Evolutionary conservation across 805 yeast species (phyloP).

Genomic region (Candida yuanshanica): DNA sequence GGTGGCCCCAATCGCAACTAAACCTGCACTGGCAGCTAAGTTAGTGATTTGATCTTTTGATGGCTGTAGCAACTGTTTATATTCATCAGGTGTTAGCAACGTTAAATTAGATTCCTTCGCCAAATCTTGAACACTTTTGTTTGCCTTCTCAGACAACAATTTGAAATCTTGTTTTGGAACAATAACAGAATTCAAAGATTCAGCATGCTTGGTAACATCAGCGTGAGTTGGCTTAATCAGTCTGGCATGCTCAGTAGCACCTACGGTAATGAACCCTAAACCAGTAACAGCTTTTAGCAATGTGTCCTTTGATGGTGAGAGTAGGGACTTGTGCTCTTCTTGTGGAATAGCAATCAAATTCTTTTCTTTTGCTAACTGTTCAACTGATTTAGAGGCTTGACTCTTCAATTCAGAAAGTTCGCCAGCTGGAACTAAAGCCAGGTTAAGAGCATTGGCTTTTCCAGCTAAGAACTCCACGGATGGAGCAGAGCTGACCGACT

Average conservation of each 20-base stretch:
- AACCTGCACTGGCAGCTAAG: slow-evolving; percentile 5
- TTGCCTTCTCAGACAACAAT: not conserved
- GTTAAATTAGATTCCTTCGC: slow-evolving; percentile 8
- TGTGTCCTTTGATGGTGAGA: slow-evolving; percentile 12
- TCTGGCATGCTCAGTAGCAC: slow-evolving; percentile 5
- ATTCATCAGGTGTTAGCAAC: slow-evolving; percentile 1
- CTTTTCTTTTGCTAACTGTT: slow-evolving; percentile 7
- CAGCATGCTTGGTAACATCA: slow-evolving; percentile 7
- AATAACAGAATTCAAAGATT: slow-evolving; percentile 1
- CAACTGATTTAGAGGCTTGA: slow-evolving; percentile 7
- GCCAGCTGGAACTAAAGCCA: slow-evolving; percentile 5
- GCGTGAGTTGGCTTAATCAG: slow-evolving; percentile 5
- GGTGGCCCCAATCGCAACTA: slow-evolving; percentile 6
- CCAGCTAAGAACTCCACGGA: slow-evolving; percentile 3
- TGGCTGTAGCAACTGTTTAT: slow-evolving; percentile 1
- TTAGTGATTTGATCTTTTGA: slow-evolving; percentile 1
- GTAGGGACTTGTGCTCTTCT: slow-evolving; percentile 12
- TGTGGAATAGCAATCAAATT: slow-evolving; percentile 11
- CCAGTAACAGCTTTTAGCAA: slow-evolving; percentile 6
- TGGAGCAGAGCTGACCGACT: slow-evolving; percentile 5
- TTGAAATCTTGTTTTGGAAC: slow-evolving; percentile 5
- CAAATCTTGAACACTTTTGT: slow-evolving; percentile 4
- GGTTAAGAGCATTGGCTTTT: slow-evolving; percentile 6
- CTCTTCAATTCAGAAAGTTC: slow-evolving; percentile 4
- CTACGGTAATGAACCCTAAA: slow-evolving; percentile 5